Evolutionary conservation across 2,329 filamentous ascomycete species (phyloP).

Genomic region (Calonectria naviculata): DNA sequence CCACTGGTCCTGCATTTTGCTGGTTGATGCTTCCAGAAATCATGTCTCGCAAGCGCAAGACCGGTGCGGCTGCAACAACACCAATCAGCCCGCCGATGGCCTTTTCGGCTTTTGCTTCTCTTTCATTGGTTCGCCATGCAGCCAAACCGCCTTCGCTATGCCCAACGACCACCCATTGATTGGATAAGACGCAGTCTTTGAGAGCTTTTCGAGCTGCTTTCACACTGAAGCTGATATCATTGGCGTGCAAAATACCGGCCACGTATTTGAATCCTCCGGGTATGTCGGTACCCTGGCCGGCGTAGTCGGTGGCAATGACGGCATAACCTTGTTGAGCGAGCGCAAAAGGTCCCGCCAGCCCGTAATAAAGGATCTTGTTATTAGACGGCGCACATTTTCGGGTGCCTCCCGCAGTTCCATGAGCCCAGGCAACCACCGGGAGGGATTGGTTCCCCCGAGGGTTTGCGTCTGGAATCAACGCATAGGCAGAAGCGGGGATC

Average conservation of each 20-base stretch:
- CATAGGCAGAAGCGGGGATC: background rate
- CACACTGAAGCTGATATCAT: background rate
- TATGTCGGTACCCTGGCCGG: background rate
- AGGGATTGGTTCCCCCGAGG: background rate
- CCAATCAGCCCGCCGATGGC: background rate
- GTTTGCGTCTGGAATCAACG: background rate
- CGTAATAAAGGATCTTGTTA: background rate
- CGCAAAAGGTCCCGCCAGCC: background rate
- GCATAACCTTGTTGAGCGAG: background rate
- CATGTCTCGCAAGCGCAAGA: background rate
- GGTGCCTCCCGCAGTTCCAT: background rate
- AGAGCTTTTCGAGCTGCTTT: background rate
- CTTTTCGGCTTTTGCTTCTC: background rate
- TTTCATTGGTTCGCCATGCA: background rate
- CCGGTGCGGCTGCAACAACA: background rate
- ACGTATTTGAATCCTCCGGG: background rate
- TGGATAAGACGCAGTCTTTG: background rate
- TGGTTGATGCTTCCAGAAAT: too few relatives aligned
- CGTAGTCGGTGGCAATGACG: background rate
- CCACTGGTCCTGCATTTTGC: too few relatives aligned
- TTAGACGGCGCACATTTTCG: background rate
- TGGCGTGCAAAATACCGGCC: background rate
- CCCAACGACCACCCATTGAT: background rate
- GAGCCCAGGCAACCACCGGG: background rate
- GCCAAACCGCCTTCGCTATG: background rate